Conservation (phyloP, 225 moss, liverwort and hornwort genomes). For the Thuidium tamariscinum region DNA sequence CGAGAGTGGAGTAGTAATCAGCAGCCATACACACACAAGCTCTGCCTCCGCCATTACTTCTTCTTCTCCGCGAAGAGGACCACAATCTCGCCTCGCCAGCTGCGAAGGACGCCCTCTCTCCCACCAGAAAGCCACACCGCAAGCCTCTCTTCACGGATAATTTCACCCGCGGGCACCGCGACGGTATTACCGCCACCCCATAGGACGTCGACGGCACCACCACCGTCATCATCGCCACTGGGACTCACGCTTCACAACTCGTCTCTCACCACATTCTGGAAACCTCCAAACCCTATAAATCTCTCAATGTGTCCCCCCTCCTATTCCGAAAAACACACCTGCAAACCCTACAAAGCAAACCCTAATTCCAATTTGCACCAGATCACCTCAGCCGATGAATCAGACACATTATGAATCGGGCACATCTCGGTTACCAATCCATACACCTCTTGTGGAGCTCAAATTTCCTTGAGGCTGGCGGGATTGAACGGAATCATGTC, state of each 20-base stretch:
- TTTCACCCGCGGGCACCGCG: conserved; percentile 2
- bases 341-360: neutral
- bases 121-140: conserved; percentile 10
- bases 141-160: neutral
- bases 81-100: conserved; percentile 10
- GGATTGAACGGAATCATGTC: neutral
- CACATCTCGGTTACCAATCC: neutral
- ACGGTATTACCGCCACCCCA: neutral
- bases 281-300: neutral
- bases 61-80: neutral
- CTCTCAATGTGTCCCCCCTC: neutral
- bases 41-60: neutral
- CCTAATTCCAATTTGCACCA: neutral
- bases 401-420: neutral
- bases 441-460: neutral
- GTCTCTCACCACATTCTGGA: conserved; percentile 18
- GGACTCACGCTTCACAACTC: neutral
- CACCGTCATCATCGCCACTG: conserved; percentile 11
- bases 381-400: neutral
- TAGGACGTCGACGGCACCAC: conserved; percentile 27
- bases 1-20: conserved; percentile 42
- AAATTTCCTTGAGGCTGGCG: neutral
- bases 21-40: conserved; percentile 38
- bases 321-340: neutral
- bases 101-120: conserved; percentile 17